Evolutionary conservation across 176 grass and related monocot genomes (phyloP).

Genomic region (Pontederia crassipes): DNA sequence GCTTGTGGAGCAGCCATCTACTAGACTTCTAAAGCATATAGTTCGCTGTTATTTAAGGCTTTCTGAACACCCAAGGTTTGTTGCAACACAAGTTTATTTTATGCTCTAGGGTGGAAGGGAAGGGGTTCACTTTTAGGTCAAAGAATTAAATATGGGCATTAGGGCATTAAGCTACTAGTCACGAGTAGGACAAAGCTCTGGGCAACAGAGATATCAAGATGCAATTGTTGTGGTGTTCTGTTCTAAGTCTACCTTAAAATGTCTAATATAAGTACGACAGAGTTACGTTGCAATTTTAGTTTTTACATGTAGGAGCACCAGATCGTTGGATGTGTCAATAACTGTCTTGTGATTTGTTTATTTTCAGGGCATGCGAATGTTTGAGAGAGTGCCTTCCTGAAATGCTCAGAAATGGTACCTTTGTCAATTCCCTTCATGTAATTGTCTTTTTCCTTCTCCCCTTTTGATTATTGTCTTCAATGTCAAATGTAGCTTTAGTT

Average conservation of each 20-base stretch:
- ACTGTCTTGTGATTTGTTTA: not conserved
- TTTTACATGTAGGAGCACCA: not conserved
- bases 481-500: not conserved
- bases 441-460: not conserved
- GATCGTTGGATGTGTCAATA: not conserved
- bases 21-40: conserved; percentile 15
- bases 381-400: conserved; percentile 12
- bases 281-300: not conserved
- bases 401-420: conserved; percentile 8
- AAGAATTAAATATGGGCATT: too few species aligned
- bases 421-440: conserved; percentile 11
- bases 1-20: conserved; percentile 4
- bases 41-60: conserved; percentile 14
- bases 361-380: conserved; percentile 11
- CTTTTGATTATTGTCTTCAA: not conserved
- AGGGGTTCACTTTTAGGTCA: not conserved
- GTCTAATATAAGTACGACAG: too few species aligned
- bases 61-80: conserved; percentile 11
- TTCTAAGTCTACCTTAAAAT: too few species aligned
- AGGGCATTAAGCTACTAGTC: too few species aligned
- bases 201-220: too few species aligned
- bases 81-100: not conserved
- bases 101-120: not conserved
- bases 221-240: too few species aligned
- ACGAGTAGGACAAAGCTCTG: too few species aligned